Base-by-base conservation (phyloP, 2,329 filamentous ascomycete genomes). In the Pseudogymnoascus sp. region DNA sequence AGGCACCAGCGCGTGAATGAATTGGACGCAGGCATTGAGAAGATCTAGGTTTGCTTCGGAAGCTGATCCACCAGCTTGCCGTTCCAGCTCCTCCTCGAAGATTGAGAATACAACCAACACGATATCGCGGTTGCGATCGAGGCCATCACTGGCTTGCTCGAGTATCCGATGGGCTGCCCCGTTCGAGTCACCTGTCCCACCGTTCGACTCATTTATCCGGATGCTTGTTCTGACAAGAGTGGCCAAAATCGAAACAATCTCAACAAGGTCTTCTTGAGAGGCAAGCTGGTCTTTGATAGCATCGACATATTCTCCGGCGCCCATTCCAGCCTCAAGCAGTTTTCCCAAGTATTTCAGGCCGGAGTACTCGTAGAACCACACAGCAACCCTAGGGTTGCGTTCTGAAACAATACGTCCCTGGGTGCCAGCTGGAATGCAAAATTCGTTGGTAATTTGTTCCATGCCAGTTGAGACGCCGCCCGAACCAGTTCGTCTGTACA, bases 21-120 rank as follows among this genome's bases (percentile, higher is more conserved):
- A 97, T 62, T 91, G 87, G 21, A 93, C 77, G 72, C 91, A 96
- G 23, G 89, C 85, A 10, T 80, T 78, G 63, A 87, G 74, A 59
- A 93, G 82, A 1, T 87, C 80, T 28, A 96, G 80, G 72, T 75
- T 65, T 71, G 75, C 65, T 78, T 80, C 64, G 78, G 71, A 64
- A 35, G 68, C 66, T 61, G 68, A 65, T 28, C 78, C 76, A 62
- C 77, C 74, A 9, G 77, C 75, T 65, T 79, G 75, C 13, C 75
- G 74, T 50, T 82, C 76, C 1, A 86, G 73, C 67, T 84, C 84
- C 68, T 85, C 79, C 69, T 97, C 95, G 69, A 97, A 87, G 1
- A 93, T 90, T 66, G 96, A 89, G 68, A 92, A 89, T 28, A 97
- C 79, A 44, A 97, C 84, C 10, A 85, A 86, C 62, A 96, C 83